Percentiles rank a stretch among this genome's conserved stretches.
These are phyloP conservation scores for Magnolia kwangsiensis DNA, from an alignment of 164 flowering plant genomes.

Conservation along the genomic window DNA sequence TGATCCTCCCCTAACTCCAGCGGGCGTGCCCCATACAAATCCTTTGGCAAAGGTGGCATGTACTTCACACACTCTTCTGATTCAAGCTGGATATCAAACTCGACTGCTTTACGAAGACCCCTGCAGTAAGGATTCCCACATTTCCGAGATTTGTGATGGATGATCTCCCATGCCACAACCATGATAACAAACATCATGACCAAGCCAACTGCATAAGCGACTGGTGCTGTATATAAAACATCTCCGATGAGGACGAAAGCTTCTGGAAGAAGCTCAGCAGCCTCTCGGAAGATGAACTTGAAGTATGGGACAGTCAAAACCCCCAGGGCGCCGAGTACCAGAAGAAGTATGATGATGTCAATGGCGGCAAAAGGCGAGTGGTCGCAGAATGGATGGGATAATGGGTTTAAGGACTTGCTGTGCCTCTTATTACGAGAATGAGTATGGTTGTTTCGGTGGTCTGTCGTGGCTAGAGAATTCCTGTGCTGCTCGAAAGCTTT, in stretches of 20 bases:
- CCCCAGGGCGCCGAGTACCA: constrained; percentile 38
- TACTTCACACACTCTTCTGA: constrained; percentile 53
- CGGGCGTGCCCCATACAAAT: constrained; percentile 24
- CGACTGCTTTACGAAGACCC: constrained; percentile 55
- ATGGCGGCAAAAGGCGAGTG: constrained; percentile 41
- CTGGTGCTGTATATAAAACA: constrained; percentile 28
- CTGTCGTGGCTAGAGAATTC: constrained; percentile 18
- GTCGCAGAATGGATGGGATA: constrained; percentile 33
- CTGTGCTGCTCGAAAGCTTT: constrained; percentile 45
- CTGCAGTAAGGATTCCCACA: constrained; percentile 53
- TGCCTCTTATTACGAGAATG: constrained; percentile 25
- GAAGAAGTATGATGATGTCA: constrained; percentile 34
- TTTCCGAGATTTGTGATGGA: constrained; percentile 34
- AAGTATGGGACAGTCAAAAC: constrained; percentile 39
- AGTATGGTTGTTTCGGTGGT: constrained; percentile 15
- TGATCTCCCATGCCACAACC: constrained; percentile 34
- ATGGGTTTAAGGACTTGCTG: constrained; percentile 25
- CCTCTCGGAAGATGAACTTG: constrained; percentile 31
- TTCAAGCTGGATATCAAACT: constrained; percentile 61
- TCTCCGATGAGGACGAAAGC: constrained; percentile 21
- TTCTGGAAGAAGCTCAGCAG: constrained; percentile 30
- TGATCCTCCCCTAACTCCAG: constrained; percentile 48
- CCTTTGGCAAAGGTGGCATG: constrained; percentile 29
- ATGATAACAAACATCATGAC: constrained; percentile 22
- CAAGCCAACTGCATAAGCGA: constrained; percentile 30